These are phyloP conservation scores for Phytophthora fragariae DNA, from an alignment of 352 stramenopile species.

Conservation along the genomic window DNA sequence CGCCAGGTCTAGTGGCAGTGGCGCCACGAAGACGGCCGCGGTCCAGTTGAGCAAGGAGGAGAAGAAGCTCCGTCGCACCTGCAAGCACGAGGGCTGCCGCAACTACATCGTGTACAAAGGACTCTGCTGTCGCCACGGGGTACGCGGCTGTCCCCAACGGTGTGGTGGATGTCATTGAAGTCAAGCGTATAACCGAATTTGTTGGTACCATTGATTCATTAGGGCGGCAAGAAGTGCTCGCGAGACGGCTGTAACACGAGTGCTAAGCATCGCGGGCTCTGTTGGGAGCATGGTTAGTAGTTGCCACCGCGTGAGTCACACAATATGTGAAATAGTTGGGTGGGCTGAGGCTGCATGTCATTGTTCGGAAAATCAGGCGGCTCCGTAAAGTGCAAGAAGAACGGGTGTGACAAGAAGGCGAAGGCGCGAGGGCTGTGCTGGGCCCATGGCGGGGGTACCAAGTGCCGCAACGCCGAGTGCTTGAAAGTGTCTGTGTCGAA, in stretches of 20 bases:
- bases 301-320: neutral
- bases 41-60: conserved; percentile 27
- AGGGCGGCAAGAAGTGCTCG: conserved; percentile 54
- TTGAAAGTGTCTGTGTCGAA: conserved; percentile 50
- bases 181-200: neutral
- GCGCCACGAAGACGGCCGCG: too few species aligned
- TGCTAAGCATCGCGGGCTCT: conserved; percentile 59
- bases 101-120: conserved; percentile 63
- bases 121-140: conserved; percentile 54
- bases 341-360: too few species aligned
- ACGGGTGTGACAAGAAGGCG: conserved; percentile 57
- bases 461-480: conserved; percentile 39
- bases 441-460: conserved; percentile 50
- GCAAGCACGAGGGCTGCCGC: conserved; percentile 45
- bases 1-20: too few species aligned
- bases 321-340: too few species aligned
- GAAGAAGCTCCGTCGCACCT: conserved; percentile 45
- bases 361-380: conserved; percentile 13
- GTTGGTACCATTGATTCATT: too few species aligned
- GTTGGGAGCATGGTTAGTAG: conserved; percentile 43
- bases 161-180: too few species aligned
- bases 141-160: neutral
- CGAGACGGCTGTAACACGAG: conserved; percentile 37
- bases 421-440: conserved; percentile 45
- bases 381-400: conserved; percentile 60